Evolutionary conservation across 768 basidiomycete genomes (phyloP).

Genomic region (Leccinum fibrillosum): DNA sequence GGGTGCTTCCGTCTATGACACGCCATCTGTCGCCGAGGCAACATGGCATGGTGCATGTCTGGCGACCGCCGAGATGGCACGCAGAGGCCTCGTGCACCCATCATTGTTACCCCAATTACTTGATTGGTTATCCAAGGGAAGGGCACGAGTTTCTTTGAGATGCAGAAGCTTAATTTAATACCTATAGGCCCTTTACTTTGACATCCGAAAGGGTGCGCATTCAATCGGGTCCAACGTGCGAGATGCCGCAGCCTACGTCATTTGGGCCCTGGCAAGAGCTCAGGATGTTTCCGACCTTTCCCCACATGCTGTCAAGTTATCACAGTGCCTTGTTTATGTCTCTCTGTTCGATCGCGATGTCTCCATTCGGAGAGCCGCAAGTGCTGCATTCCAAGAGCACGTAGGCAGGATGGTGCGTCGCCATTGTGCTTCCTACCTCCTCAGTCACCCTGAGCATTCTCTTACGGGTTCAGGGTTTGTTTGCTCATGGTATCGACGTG

Average conservation of each 20-base stretch:
- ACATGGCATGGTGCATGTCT: slow-evolving; percentile 96
- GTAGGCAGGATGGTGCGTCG: slow-evolving; percentile 85
- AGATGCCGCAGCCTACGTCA: slow-evolving; percentile 89
- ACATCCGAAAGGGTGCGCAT: slow-evolving; percentile 87
- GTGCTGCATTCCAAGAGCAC: slow-evolving; percentile 96
- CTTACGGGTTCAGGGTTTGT: slow-evolving; percentile 59
- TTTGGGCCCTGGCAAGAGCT: slow-evolving; percentile 91
- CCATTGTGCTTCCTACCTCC: background rate
- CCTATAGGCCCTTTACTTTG: slow-evolving; percentile 82
- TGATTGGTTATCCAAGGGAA: slow-evolving; percentile 78
- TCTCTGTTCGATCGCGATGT: slow-evolving; percentile 92
- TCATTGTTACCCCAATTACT: slow-evolving; percentile 61
- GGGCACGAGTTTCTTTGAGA: slow-evolving; percentile 9
- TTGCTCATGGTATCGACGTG: slow-evolving; percentile 93
- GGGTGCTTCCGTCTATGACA: slow-evolving; percentile 62
- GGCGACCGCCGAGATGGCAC: slow-evolving; percentile 88
- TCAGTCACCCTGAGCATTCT: slow-evolving; percentile 15
- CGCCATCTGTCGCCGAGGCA: slow-evolving; percentile 74
- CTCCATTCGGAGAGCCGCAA: slow-evolving; percentile 91
- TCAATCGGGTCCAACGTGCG: slow-evolving; percentile 93
- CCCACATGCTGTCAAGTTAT: slow-evolving; percentile 63
- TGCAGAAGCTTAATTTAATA: slow-evolving; percentile 11
- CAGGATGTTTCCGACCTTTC: slow-evolving; percentile 56
- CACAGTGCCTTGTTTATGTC: slow-evolving; percentile 69
- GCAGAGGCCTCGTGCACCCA: slow-evolving; percentile 67